Conservation (phyloP, 495 filamentous ascomycete species). For the Penicillium angulare region DNA sequence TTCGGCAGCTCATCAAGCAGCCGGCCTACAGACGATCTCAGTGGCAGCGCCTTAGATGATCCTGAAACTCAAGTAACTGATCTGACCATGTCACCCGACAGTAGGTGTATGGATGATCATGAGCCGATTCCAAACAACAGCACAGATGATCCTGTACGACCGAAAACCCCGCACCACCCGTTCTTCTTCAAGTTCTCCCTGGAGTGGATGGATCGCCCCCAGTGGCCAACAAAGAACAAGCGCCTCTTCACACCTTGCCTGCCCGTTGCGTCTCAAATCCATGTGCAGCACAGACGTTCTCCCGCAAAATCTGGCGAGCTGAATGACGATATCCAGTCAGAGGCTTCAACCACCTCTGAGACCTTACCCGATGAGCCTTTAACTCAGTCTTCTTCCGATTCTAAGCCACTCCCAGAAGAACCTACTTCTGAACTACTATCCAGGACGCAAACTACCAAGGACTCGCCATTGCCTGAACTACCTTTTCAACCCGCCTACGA, state of each 20-base stretch:
- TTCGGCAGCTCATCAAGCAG: constrained; percentile 41
- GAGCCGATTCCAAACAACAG: constrained; percentile 20
- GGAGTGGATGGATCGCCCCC: constrained; percentile 65
- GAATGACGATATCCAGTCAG: constrained; percentile 24
- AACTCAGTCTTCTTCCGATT: background rate
- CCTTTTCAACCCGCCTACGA: constrained; percentile 22
- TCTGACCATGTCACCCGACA: constrained; percentile 22
- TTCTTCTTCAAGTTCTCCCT: constrained; percentile 78
- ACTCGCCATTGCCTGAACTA: constrained; percentile 23
- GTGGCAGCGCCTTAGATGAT: constrained; percentile 40
- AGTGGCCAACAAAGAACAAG: constrained; percentile 52
- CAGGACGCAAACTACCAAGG: constrained; percentile 15
- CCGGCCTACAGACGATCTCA: constrained; percentile 27
- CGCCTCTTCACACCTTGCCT: constrained; percentile 71
- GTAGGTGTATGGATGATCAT: constrained; percentile 29
- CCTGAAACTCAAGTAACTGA: constrained; percentile 33
- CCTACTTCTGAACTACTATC: constrained; percentile 7
- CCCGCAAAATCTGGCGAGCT: constrained; percentile 22
- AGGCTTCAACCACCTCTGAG: background rate
- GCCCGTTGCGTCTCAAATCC: constrained; percentile 63
- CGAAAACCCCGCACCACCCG: constrained; percentile 52
- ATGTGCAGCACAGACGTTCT: constrained; percentile 38
- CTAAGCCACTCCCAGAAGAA: background rate
- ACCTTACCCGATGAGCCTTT: background rate
- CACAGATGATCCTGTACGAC: constrained; percentile 30